phyloP scores from a whole-genome alignment of 1,284 basidiomycete genomes.

The Apiotrichum gamsii region DNA sequence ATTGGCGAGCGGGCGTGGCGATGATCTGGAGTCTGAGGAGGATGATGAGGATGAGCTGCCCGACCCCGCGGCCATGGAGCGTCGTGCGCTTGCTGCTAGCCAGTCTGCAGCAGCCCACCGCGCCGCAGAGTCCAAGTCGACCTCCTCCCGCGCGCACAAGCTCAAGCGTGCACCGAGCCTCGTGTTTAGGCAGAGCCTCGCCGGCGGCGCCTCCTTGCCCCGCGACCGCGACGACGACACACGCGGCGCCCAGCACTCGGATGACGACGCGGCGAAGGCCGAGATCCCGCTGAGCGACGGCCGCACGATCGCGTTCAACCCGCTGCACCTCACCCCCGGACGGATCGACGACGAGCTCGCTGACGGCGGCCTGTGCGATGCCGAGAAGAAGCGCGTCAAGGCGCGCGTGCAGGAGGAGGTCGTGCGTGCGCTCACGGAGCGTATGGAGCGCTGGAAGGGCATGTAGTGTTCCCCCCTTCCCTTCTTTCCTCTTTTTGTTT shows the following conservation, averaged over 20 bases:
- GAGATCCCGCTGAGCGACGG: slow-evolving; percentile 31
- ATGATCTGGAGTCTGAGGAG: slow-evolving; percentile 10
- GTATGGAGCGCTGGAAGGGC: slow-evolving; percentile 35
- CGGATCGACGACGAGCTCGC: slow-evolving; percentile 34
- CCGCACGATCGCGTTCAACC: slow-evolving; percentile 32
- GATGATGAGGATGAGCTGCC: slow-evolving; percentile 38
- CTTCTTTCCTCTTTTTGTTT: not conserved
- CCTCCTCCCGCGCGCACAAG: slow-evolving; percentile 7
- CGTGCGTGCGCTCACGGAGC: slow-evolving; percentile 24
- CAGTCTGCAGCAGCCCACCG: not conserved
- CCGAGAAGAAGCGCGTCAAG: slow-evolving; percentile 21
- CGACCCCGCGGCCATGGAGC: slow-evolving; percentile 37
- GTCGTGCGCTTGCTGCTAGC: not conserved
- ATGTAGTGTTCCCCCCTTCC: not conserved
- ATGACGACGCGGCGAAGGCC: not conserved
- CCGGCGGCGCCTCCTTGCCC: not conserved
- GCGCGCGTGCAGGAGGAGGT: slow-evolving; percentile 22
- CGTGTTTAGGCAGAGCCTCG: slow-evolving; percentile 34
- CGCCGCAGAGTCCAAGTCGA: slow-evolving; percentile 16
- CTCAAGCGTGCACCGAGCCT: slow-evolving; percentile 31
- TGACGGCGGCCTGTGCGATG: slow-evolving; percentile 24
- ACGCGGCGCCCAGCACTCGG: not conserved
- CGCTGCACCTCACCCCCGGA: slow-evolving; percentile 26
- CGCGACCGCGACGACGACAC: not conserved
- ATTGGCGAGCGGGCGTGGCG: not conserved